Evolutionary conservation across 1,139 yeast species (phyloP).

Genomic region (Debaryomyces singareniensis): DNA sequence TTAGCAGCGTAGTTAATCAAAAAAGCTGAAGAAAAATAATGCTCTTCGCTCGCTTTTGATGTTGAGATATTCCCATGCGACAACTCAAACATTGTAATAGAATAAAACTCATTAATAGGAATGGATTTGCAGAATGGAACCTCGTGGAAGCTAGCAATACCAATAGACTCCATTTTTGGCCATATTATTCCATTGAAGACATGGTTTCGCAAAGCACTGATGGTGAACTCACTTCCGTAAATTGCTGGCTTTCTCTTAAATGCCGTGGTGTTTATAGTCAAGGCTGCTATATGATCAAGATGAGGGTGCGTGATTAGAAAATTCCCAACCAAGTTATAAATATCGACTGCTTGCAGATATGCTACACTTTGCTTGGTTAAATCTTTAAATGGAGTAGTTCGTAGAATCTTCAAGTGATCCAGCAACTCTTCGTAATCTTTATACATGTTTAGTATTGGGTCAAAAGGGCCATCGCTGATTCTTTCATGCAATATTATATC

Average conservation of each 20-base stretch:
- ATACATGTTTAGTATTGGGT: conserved; percentile 17
- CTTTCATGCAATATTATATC: conserved; percentile 41
- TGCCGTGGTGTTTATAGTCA: conserved; percentile 67
- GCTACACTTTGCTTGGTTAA: conserved; percentile 12
- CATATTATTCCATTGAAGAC: conserved; percentile 72
- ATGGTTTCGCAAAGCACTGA: conserved; percentile 45
- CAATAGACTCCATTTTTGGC: conserved; percentile 59
- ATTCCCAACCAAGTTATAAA: conserved; percentile 32
- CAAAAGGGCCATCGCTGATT: conserved; percentile 4
- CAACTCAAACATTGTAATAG: conserved; percentile 24
- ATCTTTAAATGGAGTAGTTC: conserved; percentile 24
- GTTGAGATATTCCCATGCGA: conserved; percentile 34
- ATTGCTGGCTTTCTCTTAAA: conserved; percentile 28
- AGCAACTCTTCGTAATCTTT: conserved; percentile 16
- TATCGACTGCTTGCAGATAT: conserved; percentile 15
- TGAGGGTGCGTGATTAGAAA: conserved; percentile 78
- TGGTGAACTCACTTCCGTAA: conserved; percentile 50
- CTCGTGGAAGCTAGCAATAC: conserved; percentile 18
- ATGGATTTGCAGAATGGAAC: conserved; percentile 12
- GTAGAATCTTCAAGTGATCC: conserved; percentile 15
- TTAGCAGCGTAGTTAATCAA: conserved; percentile 33
- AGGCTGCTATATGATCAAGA: conserved; percentile 68
- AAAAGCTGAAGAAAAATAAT: conserved; percentile 38
- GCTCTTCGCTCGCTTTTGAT: conserved; percentile 8
- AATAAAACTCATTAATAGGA: conserved; percentile 11